phyloP scores from a whole-genome alignment of 2,329 filamentous ascomycete species.

The Colletotrichum theobromicola region DNA sequence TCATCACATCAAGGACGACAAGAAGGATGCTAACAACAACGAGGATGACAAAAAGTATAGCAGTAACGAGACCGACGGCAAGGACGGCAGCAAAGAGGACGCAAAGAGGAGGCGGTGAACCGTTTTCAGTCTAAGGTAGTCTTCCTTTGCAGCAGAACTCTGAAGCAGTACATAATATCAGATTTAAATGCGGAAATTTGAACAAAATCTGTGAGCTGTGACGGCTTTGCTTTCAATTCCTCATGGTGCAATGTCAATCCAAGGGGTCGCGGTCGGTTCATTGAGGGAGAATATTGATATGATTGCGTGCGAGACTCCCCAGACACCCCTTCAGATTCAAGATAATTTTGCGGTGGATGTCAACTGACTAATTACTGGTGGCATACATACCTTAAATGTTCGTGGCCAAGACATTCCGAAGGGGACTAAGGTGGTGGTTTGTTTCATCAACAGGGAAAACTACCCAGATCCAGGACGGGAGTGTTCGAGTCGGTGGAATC shows the following conservation, averaged over 20 bases:
- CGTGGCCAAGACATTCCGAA: neutral
- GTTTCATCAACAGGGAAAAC: neutral
- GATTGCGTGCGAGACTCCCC: neutral
- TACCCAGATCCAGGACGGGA: neutral
- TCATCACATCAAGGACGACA: no score
- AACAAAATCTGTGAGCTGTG: no score
- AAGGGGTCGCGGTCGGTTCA: neutral
- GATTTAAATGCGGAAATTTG: no score
- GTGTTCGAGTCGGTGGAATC: neutral
- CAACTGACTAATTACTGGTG: neutral
- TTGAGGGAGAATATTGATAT: neutral
- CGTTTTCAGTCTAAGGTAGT: no score
- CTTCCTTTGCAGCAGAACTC: no score
- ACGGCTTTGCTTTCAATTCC: neutral
- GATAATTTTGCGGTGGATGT: neutral
- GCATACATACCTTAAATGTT: neutral
- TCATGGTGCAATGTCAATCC: accelerated
- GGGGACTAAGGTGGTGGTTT: neutral
- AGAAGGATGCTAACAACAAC: no score
- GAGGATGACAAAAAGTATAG: no score
- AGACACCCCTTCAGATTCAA: neutral
- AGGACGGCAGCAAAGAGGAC: no score
- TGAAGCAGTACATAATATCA: no score
- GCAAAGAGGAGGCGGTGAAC: no score
- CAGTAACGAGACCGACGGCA: no score